Evolutionary conservation across 495 filamentous ascomycete species (phyloP).

Genomic region (Daldinia grandis): DNA sequence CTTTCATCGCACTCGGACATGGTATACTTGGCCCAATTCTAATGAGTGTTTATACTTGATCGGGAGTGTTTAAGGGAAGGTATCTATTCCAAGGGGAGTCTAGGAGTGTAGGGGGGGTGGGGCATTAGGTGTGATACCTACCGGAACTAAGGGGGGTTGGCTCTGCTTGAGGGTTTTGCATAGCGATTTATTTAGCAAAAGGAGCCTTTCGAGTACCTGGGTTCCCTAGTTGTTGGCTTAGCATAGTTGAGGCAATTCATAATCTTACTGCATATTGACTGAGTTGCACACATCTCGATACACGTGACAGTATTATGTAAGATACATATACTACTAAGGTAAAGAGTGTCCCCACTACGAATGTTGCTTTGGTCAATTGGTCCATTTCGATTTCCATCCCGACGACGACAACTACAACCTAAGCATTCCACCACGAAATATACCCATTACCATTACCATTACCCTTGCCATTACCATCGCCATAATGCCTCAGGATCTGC

Average conservation of each 20-base stretch:
- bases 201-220: not conserved
- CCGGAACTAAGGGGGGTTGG: conserved; percentile 8
- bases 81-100: conserved; percentile 1
- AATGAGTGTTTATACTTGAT: conserved; percentile 18
- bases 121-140: conserved; percentile 17
- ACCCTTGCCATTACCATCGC: conserved; percentile 7
- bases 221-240: too few species aligned
- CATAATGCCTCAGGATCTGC: conserved; percentile 86
- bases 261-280: too few species aligned
- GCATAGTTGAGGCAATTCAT: too few species aligned
- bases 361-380: conserved; percentile 12
- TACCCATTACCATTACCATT: not conserved
- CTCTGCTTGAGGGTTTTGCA: conserved; percentile 12
- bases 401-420: not conserved
- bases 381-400: not conserved
- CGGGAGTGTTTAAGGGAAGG: not conserved
- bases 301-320: not conserved
- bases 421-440: not conserved
- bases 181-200: conserved; percentile 22
- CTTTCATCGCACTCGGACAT: conserved; percentile 1
- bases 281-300: not conserved
- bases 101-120: not conserved
- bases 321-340: too few species aligned
- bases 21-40: conserved; percentile 17
- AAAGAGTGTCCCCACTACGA: too few species aligned